These are phyloP conservation scores for Xylaria sp. DNA, from an alignment of 495 filamentous ascomycete genomes.

Conservation along the genomic window DNA sequence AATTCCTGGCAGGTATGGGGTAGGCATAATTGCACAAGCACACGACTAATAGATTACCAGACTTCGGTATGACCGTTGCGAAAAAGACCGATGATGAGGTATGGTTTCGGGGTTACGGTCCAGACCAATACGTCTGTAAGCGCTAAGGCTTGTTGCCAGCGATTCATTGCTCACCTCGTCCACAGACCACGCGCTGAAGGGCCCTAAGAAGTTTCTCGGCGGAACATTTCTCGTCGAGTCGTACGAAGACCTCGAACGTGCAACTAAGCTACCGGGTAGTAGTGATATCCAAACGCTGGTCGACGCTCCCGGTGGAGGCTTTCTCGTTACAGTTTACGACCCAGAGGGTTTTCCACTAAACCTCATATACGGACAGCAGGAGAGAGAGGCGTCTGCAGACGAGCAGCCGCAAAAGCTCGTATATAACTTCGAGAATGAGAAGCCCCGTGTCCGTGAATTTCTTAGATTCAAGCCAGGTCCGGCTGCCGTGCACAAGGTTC, in stretches of 20 bases:
- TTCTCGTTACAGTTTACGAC: slow-evolving; percentile 50
- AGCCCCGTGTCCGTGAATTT: slow-evolving; percentile 40
- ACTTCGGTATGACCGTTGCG: slow-evolving; percentile 50
- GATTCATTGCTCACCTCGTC: neutral
- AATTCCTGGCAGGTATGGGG: slow-evolving; percentile 32
- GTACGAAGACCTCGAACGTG: slow-evolving; percentile 49
- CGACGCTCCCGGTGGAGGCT: slow-evolving; percentile 53
- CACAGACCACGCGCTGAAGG: slow-evolving; percentile 46
- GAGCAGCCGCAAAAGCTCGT: slow-evolving; percentile 47
- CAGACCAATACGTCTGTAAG: slow-evolving; percentile 49
- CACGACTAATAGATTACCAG: slow-evolving; percentile 20
- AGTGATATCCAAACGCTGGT: slow-evolving; percentile 43
- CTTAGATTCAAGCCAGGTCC: slow-evolving; percentile 57
- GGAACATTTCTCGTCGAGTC: slow-evolving; percentile 50
- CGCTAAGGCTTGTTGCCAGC: neutral
- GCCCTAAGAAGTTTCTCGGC: slow-evolving; percentile 46
- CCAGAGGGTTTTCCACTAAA: slow-evolving; percentile 53
- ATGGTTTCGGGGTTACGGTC: slow-evolving; percentile 54
- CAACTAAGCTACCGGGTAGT: slow-evolving; percentile 40
- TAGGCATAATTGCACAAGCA: neutral
- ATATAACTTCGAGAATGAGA: slow-evolving; percentile 42
- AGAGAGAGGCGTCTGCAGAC: slow-evolving; percentile 29
- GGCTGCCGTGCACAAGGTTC: slow-evolving; percentile 61
- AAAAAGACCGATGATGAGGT: slow-evolving; percentile 43
- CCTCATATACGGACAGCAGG: slow-evolving; percentile 52